Base-by-base conservation (phyloP, 805 yeast species). In the Candida xiaguanensis region DNA sequence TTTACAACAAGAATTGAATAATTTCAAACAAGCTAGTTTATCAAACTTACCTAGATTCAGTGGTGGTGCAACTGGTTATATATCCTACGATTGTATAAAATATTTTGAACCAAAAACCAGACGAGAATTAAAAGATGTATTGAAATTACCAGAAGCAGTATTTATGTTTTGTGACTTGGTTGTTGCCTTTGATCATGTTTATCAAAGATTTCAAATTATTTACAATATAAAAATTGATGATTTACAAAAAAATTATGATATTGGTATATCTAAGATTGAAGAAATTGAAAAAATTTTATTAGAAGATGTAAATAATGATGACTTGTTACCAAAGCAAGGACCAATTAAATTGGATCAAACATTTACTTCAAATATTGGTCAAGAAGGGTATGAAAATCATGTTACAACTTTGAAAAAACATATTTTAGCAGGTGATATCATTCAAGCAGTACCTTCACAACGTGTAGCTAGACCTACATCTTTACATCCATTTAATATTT, bases 371-470 rank as follows among this genome's bases (percentile, higher is more conserved):
- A 93, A 93, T 60, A 79, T 91, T 47, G 99, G 98, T 34, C 85
- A 88, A 65, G 85, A 80, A 41, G 99, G 99, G 36, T 93, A 93
- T 59, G 95, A 93, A 63, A 52, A 53, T 22, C 95, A 87, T 60
- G 99, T 93, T 28, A 59, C 68, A 9, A 72, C 62, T 11, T 74
- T 93, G 55, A 89, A 89, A 56, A 63, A 77, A 30, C 96, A 91
- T 55, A 93, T 93, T 51, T 64, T 81, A 52, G 78, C 79, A 50
- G 99, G 99, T 43, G 98, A 93, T 56, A 87, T 93, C 42, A 85
- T 93, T 65, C 99, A 93, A 64, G 96, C 95, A 1, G 99, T 93
- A 17, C 99, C 99, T 5, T 90, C 97, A 1, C 99, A 93, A 70
- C 77, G 99, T 56, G 89, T 93, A 19, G 87, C 95, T 4, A 81